Evolutionary conservation across 768 basidiomycete genomes (phyloP).

Genomic region (Mycena vitilis): DNA sequence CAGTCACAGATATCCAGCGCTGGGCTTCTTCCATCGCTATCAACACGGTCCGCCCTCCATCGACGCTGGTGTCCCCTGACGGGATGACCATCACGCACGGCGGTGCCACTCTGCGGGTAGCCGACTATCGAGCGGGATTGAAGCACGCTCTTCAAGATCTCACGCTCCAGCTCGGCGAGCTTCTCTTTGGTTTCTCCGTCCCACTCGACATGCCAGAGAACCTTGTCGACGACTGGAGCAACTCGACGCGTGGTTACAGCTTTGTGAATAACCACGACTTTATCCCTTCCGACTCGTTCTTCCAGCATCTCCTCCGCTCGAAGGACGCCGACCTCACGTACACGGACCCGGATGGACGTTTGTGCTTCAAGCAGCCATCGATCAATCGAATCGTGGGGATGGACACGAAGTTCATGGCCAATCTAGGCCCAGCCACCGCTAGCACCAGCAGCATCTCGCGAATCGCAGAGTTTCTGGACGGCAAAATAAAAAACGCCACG

Average conservation of each 20-base stretch:
- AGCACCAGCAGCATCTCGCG: neutral
- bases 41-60: too few relatives aligned
- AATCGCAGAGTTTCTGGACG: neutral
- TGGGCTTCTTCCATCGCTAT: too few relatives aligned
- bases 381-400: neutral
- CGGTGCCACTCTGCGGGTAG: neutral
- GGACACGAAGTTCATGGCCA: neutral
- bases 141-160: neutral
- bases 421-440: neutral
- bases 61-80: too few relatives aligned
- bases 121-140: neutral
- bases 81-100: constrained; percentile 3
- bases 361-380: neutral
- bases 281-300: neutral
- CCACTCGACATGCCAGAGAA: neutral
- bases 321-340: neutral
- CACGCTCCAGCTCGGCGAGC: neutral
- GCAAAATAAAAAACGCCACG: neutral
- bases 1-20: too few relatives aligned
- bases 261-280: neutral
- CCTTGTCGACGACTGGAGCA: neutral
- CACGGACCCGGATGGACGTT: neutral
- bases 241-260: neutral
- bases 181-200: neutral
- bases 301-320: neutral